phyloP scores from a whole-genome alignment of 2,329 filamentous ascomycete genomes.

The Sclerotiophoma versabilis region DNA sequence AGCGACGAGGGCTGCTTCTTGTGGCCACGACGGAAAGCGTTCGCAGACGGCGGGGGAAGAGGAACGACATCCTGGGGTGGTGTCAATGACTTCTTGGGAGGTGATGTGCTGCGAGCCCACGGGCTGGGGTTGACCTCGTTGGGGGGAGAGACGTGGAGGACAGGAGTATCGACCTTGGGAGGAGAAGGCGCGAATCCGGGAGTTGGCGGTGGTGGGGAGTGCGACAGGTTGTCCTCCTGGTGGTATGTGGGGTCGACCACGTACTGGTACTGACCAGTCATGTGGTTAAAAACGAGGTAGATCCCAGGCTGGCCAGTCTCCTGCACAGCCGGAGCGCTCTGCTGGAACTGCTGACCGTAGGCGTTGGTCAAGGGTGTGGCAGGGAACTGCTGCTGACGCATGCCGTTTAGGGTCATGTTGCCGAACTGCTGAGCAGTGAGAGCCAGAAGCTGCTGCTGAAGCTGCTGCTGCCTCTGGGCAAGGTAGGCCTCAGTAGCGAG shows the following conservation, averaged over 20 bases:
- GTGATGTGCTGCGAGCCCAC: constrained; percentile 68
- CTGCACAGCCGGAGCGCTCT: constrained; percentile 70
- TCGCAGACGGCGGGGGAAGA: constrained; percentile 85
- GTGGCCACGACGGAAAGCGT: constrained; percentile 91
- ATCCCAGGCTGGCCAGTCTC: constrained; percentile 76
- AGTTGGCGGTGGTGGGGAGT: constrained; percentile 59
- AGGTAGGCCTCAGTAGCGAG: constrained; percentile 91
- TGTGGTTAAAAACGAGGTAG: constrained; percentile 83
- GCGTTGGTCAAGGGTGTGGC: constrained; percentile 63
- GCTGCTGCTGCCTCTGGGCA: constrained; percentile 90
- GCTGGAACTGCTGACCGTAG: constrained; percentile 71
- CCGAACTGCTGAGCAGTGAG: constrained; percentile 66
- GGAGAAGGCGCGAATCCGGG: constrained; percentile 47
- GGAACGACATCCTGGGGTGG: constrained; percentile 74
- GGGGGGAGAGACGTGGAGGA: constrained; percentile 84
- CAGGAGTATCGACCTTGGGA: constrained; percentile 55
- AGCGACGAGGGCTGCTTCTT: constrained; percentile 83
- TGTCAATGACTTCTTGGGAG: constrained; percentile 69
- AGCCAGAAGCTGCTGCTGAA: constrained; percentile 89
- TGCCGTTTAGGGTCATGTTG: constrained; percentile 70
- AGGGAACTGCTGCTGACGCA: constrained; percentile 57
- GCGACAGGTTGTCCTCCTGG: constrained; percentile 53
- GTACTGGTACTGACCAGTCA: constrained; percentile 83
- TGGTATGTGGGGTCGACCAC: constrained; percentile 73
- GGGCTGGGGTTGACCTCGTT: constrained; percentile 63